phyloP scores from a whole-genome alignment of 305 asterid species.

The Monarda citriodora region DNA sequence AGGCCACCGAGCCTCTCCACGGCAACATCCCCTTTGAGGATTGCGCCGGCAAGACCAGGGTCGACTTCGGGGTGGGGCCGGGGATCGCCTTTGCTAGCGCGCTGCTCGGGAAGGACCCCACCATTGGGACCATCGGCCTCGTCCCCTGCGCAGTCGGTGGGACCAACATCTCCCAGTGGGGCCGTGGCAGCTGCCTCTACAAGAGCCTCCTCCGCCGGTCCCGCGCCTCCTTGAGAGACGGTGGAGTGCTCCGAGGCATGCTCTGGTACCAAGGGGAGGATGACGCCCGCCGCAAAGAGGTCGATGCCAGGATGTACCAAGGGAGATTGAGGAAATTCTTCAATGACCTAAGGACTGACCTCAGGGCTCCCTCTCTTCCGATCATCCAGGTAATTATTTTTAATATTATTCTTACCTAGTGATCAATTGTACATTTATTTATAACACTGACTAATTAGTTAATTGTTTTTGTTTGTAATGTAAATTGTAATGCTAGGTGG shows the following conservation, averaged over 20 bases:
- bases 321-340: not conserved
- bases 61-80: constrained; percentile 53
- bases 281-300: constrained; percentile 19
- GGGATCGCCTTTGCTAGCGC: constrained; percentile 52
- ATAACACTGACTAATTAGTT: no score
- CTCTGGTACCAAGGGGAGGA: constrained; percentile 79
- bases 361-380: not conserved
- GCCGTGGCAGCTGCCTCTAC: constrained; percentile 25
- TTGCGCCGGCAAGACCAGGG: not conserved
- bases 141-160: constrained; percentile 63
- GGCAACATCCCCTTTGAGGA: not conserved
- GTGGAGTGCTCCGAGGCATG: constrained; percentile 31
- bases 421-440: no score
- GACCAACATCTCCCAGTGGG: constrained; percentile 40
- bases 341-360: not conserved
- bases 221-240: constrained; percentile 1
- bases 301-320: not conserved
- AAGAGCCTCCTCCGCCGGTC: constrained; percentile 35
- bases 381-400: not conserved
- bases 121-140: constrained; percentile 34
- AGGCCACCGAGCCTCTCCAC: constrained; percentile 1
- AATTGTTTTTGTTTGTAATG: no score
- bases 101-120: constrained; percentile 22
- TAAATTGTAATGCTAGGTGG: no score
- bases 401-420: no score